Base-by-base conservation (phyloP, 495 filamentous ascomycete species). In the Hapsidospora chrysogenum region DNA sequence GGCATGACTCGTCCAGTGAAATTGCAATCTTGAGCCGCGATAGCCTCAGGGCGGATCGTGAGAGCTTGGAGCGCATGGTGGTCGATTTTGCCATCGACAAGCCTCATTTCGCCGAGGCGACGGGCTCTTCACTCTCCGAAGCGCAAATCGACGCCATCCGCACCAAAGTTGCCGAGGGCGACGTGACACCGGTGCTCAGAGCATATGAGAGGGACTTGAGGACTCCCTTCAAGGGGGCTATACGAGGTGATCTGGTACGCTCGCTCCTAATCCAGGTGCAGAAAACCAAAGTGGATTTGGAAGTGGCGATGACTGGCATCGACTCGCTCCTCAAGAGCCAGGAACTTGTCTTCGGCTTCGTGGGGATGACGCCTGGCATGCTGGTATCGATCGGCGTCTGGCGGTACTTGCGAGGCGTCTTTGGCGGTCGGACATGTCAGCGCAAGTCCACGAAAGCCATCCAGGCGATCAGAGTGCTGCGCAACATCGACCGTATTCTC, bases 251-350 rank as follows among this genome's bases (percentile, higher is more conserved):
- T 49, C 59, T 97, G n/a, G 61, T 95, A 31, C 74, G 89, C 33
- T 79, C 89, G 16, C 68, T 97, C 33, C 66, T 97, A 20, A 94
- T 97, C 30, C 89, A 97, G 50, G 74, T 97, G 30, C 89, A 97
- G 50, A 97, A 96, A 63, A 96, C 89, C 1, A 97, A 96, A 60
- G 89, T 97, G 18, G 89, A 97, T 45, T 78, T 96, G 7, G 89
- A 97, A 53, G 76, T 97, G 37, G 89, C 89, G 11, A 80, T 96
- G 51, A 79, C 80, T 37, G 89, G 89, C 10, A 96, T 97, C 36
- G 85, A 97, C 54, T 60, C 83, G 17, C 63, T 97, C 15, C 61
- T 97, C 9, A 94, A 87, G 59, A 92, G 84, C 44, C 89, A 97
- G 48, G 87, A 97, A 49, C 74, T 97, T 32, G 82, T 97, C 19